Evolutionary conservation across 2,329 filamentous ascomycete genomes (phyloP).

Genomic region (Trichoderma simmonsii): DNA sequence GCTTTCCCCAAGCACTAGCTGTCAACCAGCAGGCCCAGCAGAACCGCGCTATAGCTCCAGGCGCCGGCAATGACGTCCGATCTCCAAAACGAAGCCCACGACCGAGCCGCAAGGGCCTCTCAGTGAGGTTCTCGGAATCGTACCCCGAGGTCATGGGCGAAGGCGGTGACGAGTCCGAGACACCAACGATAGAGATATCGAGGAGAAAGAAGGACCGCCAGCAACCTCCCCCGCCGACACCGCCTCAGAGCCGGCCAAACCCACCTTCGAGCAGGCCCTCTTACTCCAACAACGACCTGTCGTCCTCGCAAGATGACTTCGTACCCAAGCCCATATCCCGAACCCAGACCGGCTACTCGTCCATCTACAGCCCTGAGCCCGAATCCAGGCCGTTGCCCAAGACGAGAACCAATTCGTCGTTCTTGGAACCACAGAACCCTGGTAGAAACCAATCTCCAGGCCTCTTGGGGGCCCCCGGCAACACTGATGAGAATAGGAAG

Average conservation of each 20-base stretch:
- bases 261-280: slow-evolving; percentile 16
- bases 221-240: slow-evolving; percentile 33
- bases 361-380: slow-evolving; percentile 29
- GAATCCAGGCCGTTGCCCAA: slow-evolving; percentile 14
- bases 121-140: slow-evolving; percentile 70
- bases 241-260: slow-evolving; percentile 23
- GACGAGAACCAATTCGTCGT: slow-evolving; percentile 15
- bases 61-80: slow-evolving; percentile 38
- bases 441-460: slow-evolving; percentile 22
- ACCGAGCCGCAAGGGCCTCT: slow-evolving; percentile 61
- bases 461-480: slow-evolving; percentile 40
- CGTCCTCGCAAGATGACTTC: slow-evolving; percentile 41
- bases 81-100: slow-evolving; percentile 45
- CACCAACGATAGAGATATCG: slow-evolving; percentile 69
- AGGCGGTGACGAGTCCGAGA: slow-evolving; percentile 81
- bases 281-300: slow-evolving; percentile 4
- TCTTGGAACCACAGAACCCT: slow-evolving; percentile 25
- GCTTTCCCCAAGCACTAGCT: slow-evolving; percentile 50
- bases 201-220: slow-evolving; percentile 47
- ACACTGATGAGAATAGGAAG: slow-evolving; percentile 49
- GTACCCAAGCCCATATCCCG: slow-evolving; percentile 53
- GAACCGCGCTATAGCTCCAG: slow-evolving; percentile 40
- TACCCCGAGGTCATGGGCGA: slow-evolving; percentile 82
- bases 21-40: slow-evolving; percentile 37
- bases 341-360: slow-evolving; percentile 55